Base-by-base conservation (phyloP, 2,329 filamentous ascomycete species). In the Colletotrichum zoysiae region DNA sequence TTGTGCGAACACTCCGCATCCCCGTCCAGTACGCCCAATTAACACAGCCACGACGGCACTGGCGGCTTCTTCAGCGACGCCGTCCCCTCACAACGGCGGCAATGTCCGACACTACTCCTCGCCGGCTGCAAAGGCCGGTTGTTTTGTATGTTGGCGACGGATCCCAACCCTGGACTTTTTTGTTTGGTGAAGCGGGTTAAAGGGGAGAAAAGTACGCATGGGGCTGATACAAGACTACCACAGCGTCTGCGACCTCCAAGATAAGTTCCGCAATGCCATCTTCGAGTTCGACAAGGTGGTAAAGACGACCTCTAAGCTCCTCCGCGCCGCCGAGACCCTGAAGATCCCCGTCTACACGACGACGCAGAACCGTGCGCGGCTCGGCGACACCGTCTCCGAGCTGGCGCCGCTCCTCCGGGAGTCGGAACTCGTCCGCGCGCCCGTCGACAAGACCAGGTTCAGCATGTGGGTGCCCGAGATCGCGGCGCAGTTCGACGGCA, bases 161-260 rank as follows among this genome's bases (percentile, higher is more conserved):
- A 9, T 11, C 12, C 23, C 18, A 5, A 20, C 11, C 16, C 64
- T n/a, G 5, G 18, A 11, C 5, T 5, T 18, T 38, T 18, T 23
- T 35, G 11, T 18, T 23, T 35, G 11, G 35, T 42, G n/a, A 58
- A 38, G 14, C n/a, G 42, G 42, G n/a, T n/a, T 6, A n/a, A n/a
- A 11, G n/a, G 8, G n/a, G 20, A 5, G 5, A 20, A 2, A 44
- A 40, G 11, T 42, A 5, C 6, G 9, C 4, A 12, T 26, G 12
- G n/a, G n/a, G 12, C 56, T 58, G 23, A 58, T n/a, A 3, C n/a
- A 23, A 42, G 35, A 11, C 8, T 23, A 11, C 23, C 18, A 26
- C 55, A 98, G 95, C 78, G 89, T 98, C 79, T 98, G 95, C 84
- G 95, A 98, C 79, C 87, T 98, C 74, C 95, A 98, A 84, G 95